Evolutionary conservation across 1,284 basidiomycete species (phyloP), one percentile per base, ranked within the genome.

Genomic region (Ustilago esculenta): DNA sequence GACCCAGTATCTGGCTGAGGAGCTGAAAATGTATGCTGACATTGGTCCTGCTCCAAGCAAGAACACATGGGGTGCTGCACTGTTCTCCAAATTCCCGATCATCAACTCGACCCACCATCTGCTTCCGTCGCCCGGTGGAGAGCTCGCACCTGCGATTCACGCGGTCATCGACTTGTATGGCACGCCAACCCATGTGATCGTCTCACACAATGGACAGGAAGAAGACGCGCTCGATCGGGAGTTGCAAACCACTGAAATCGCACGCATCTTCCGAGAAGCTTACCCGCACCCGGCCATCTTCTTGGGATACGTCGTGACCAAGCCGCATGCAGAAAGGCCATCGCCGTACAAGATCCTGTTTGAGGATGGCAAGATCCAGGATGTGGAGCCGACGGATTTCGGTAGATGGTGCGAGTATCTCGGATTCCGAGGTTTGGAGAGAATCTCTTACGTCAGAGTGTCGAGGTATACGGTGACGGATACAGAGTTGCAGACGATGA

Each of bases 201-300:
- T 95, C 1, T 87, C 91, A 0, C 94, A 97, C 77, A 96, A 97
- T 77, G 94, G 94, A 2, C 94, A 97, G 86, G 79, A 95, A 85
- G 91, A 95, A 80, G 92, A 93, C 47, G 87, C 90, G 0, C 82
- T 93, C 17, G 94, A 96, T 82, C 88, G 94, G 67, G 90, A 94
- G 81, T 83, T 96, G 36, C 94, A 97, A 80, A 91, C 91, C 40
- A 89, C 82, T 29, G 90, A 90, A 75, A 84, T 96, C 36, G 94
- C 90, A 1, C 85, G 89, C 24, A 89, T 96, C 47, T 90, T 95
- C 87, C 83, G 87, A 0, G 85, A 85, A 20, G 85, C 88, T 3
- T 89, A 89, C 69, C 90, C 91, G 25, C 85, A 87, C 18, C 94
- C 94, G 0, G 87, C 90, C 12, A 86, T 95, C 37, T 96, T 94